phyloP scores from a whole-genome alignment of 371 early-diverging fungal species.

The Hamiltosporidium magnivora region DNA sequence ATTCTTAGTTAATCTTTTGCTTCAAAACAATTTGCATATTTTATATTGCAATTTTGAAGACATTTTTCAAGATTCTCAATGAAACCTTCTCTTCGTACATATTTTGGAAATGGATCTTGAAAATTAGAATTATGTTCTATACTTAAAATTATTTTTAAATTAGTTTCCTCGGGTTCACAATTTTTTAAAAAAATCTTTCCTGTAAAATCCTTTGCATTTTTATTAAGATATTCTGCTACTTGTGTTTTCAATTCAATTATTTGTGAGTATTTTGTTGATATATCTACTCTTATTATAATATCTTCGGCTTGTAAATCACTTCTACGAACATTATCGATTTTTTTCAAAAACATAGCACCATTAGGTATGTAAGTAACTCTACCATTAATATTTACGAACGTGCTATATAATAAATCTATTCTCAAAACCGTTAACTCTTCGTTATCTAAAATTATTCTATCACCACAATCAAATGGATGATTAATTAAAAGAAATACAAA shows the following conservation, averaged over 20 bases:
- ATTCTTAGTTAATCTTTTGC: no score
- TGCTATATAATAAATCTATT: constrained; percentile 49
- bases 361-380: constrained; percentile 51
- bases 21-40: constrained; percentile 7
- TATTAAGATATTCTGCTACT: constrained; percentile 17
- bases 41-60: constrained; percentile 3
- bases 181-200: constrained; percentile 33
- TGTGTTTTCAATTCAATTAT: constrained; percentile 30
- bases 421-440: constrained; percentile 36
- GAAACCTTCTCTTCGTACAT: constrained; percentile 23
- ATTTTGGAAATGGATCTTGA: constrained; percentile 38
- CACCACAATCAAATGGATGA: constrained; percentile 54
- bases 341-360: constrained; percentile 31
- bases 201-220: constrained; percentile 30
- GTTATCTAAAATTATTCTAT: constrained; percentile 45
- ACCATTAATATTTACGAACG: constrained; percentile 41
- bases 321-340: constrained; percentile 52
- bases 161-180: constrained; percentile 18
- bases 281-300: constrained; percentile 25
- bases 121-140: constrained; percentile 52
- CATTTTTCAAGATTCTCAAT: constrained; percentile 30
- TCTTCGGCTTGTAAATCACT: constrained; percentile 41
- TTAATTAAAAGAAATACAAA: constrained; percentile 54
- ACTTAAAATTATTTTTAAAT: constrained; percentile 23
- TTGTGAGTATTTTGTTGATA: constrained; percentile 25